These are phyloP conservation scores for Botrytis porri DNA, from an alignment of 2,329 filamentous ascomycete genomes.

Conservation along the genomic window DNA sequence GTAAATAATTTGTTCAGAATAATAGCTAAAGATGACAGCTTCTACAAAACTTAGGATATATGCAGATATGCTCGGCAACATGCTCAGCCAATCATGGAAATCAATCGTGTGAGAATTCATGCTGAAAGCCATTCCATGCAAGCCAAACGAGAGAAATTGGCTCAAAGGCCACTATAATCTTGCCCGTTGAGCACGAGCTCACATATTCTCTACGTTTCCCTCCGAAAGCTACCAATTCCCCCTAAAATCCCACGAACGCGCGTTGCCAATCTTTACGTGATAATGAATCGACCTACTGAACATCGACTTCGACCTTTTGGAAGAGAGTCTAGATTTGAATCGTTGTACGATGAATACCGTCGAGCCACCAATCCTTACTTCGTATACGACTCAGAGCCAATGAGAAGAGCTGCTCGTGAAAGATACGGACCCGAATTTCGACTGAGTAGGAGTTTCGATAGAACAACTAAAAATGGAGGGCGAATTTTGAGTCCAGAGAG, in stretches of 20 bases:
- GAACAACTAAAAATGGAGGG: not conserved
- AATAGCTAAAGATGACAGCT: not conserved
- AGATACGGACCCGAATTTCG: not conserved
- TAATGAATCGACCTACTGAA: slow-evolving; percentile 15
- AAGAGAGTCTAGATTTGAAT: slow-evolving; percentile 7
- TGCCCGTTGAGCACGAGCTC: not conserved
- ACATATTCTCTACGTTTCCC: not conserved
- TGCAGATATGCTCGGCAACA: not conserved
- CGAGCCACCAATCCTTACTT: not conserved
- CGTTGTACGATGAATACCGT: slow-evolving; percentile 10
- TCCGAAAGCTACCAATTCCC: not conserved
- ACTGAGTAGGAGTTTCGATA: not conserved
- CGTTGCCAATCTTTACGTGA: not conserved
- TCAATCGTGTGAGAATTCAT: slow-evolving; percentile 2
- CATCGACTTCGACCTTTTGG: slow-evolving; percentile 10
- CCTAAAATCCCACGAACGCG: not conserved
- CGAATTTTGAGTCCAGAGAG: not conserved
- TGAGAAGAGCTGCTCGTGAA: not conserved
- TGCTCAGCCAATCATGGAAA: slow-evolving; percentile 3
- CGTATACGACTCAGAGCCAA: not conserved
- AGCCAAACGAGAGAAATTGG: not conserved
- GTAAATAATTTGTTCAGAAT: not conserved
- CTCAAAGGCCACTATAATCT: slow-evolving; percentile 1
- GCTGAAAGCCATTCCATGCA: not conserved
- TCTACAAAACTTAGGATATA: not conserved